Evolutionary conservation across 257 asterid genomes (phyloP).

Genomic region (Verbena officinalis): DNA sequence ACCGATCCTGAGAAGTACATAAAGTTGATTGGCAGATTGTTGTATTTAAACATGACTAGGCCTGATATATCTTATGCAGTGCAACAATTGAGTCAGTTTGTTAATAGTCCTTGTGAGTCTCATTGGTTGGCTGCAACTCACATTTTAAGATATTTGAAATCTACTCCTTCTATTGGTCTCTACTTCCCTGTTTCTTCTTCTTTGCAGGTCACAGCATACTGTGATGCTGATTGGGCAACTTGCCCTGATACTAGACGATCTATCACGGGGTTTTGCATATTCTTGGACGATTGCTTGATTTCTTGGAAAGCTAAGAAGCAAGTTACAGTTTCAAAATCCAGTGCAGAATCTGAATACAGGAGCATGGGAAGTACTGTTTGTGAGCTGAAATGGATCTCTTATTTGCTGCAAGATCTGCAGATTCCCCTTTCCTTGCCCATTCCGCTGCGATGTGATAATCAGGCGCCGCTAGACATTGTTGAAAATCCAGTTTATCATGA

Average conservation of each 20-base stretch:
- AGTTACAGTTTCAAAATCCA: neutral
- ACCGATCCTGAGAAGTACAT: neutral
- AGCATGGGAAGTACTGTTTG: neutral
- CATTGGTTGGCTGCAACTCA: neutral
- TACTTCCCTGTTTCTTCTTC: neutral
- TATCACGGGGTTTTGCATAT: constrained; percentile 4
- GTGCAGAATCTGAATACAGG: neutral
- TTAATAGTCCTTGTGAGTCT: neutral
- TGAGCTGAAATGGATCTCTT: neutral
- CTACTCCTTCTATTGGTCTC: neutral
- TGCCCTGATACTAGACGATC: neutral
- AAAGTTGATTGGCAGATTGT: neutral
- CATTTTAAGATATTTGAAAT: neutral
- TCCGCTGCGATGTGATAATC: neutral
- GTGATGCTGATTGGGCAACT: constrained; percentile 14
- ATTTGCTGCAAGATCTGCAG: neutral
- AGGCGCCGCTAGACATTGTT: neutral
- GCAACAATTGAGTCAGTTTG: neutral
- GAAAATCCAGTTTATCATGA: neutral
- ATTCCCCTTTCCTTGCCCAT: neutral
- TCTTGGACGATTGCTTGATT: neutral
- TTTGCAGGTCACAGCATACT: neutral
- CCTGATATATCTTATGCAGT: neutral
- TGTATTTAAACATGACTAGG: neutral
- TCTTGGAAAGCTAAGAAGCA: constrained; percentile 22